These are phyloP conservation scores for Fistulifera solaris DNA, from an alignment of 108 stramenopile genomes.

Conservation along the genomic window DNA sequence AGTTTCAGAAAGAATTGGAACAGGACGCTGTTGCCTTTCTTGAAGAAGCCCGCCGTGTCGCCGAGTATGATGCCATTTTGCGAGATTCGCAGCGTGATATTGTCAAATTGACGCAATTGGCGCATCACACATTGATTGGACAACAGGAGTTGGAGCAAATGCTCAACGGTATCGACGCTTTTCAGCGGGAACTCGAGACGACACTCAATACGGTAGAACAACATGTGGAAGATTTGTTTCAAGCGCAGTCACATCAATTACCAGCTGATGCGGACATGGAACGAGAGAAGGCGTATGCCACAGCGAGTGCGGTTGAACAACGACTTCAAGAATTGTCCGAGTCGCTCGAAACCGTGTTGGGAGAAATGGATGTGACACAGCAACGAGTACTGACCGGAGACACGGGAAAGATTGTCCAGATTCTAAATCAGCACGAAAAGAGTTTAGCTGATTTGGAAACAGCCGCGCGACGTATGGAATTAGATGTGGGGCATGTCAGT, in stretches of 20 bases:
- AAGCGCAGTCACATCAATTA: constrained; percentile 35
- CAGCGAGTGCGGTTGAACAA: constrained; percentile 38
- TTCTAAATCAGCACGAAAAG: constrained; percentile 70
- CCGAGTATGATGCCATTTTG: constrained; percentile 66
- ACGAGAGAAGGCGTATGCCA: constrained; percentile 59
- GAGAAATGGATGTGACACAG: constrained; percentile 40
- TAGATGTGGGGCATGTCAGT: constrained; percentile 29
- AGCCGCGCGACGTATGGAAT: constrained; percentile 44
- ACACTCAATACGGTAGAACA: constrained; percentile 48
- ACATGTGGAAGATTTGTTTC: constrained; percentile 67
- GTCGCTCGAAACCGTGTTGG: constrained; percentile 31
- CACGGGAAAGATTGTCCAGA: constrained; percentile 34
- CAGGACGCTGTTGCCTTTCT: constrained; percentile 51
- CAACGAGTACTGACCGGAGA: constrained; percentile 33
- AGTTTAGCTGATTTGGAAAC: constrained; percentile 51
- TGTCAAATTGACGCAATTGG: constrained; percentile 36
- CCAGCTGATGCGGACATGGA: constrained; percentile 65
- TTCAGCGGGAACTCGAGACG: constrained; percentile 48
- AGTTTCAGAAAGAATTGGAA: constrained; percentile 68
- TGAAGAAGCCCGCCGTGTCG: constrained; percentile 67
- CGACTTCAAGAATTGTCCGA: constrained; percentile 32
- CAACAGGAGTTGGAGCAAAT: constrained; percentile 55
- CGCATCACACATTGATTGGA: constrained; percentile 44
- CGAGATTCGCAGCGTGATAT: constrained; percentile 60
- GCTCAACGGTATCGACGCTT: constrained; percentile 44